These are phyloP conservation scores for Phaseolus lunatus DNA, from an alignment of 306 rosid genomes.

Conservation along the genomic window DNA sequence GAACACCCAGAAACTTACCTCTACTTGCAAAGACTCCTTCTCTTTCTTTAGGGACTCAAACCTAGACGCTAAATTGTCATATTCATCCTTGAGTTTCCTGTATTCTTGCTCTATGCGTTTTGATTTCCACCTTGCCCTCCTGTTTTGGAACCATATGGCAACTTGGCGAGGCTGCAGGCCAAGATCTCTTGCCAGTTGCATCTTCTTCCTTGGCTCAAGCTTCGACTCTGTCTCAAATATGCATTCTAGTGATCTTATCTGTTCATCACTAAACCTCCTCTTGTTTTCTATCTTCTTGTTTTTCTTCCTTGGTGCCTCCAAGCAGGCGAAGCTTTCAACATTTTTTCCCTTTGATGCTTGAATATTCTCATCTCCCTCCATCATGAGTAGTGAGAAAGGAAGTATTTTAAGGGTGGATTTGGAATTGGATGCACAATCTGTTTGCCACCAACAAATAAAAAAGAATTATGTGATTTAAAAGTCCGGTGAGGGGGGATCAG, in stretches of 20 bases:
- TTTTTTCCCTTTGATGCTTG: constrained; percentile 50
- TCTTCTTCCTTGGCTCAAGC: constrained; percentile 84
- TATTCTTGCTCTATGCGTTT: constrained; percentile 80
- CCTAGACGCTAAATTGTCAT: constrained; percentile 61
- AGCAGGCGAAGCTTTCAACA: constrained; percentile 44
- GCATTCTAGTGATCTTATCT: constrained; percentile 71
- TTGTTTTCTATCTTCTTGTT: constrained; percentile 64
- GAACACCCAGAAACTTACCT: constrained; percentile 59
- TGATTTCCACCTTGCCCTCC: constrained; percentile 97
- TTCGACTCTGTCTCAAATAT: constrained; percentile 81
- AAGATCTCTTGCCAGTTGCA: constrained; percentile 80
- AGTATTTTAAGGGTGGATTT: constrained; percentile 26
- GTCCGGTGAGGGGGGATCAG: constrained; percentile 39
- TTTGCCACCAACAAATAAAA: constrained; percentile 15
- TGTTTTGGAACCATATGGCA: constrained; percentile 96
- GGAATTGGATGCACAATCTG: constrained; percentile 26
- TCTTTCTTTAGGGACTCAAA: constrained; percentile 77
- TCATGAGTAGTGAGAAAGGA: constrained; percentile 34
- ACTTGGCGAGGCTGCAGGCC: constrained; percentile 95
- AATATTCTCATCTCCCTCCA: constrained; percentile 65
- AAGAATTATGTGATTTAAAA: constrained; percentile 45
- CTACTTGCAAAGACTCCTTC: constrained; percentile 71
- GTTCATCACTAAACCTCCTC: constrained; percentile 86
- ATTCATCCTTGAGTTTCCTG: constrained; percentile 67
- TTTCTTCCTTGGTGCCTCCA: constrained; percentile 56